phyloP scores from a whole-genome alignment of 2,329 filamentous ascomycete species.

The Sclerotinia sclerotiorum region DNA sequence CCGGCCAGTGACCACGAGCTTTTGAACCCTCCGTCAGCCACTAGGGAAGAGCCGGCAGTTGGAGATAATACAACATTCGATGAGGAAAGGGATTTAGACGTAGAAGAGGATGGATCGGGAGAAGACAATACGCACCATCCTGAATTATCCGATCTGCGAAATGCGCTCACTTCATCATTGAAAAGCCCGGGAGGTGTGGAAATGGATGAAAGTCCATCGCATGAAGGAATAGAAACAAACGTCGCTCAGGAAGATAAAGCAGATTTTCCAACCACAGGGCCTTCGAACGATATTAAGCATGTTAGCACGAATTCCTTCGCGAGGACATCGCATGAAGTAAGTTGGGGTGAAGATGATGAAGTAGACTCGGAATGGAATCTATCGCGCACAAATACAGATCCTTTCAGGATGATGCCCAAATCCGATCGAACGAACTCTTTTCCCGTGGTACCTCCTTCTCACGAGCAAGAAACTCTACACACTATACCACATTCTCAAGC shows the following conservation, averaged over 20 bases:
- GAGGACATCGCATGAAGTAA: slow-evolving; percentile 62
- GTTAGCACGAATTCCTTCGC: slow-evolving; percentile 63
- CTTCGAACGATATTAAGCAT: slow-evolving; percentile 51
- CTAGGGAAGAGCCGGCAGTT: not conserved
- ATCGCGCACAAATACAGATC: slow-evolving; percentile 53
- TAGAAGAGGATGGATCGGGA: not conserved
- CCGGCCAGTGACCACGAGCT: not conserved
- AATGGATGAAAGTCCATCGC: slow-evolving; percentile 32
- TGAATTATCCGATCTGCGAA: slow-evolving; percentile 32
- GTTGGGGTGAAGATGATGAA: slow-evolving; percentile 58
- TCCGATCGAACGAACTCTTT: slow-evolving; percentile 64
- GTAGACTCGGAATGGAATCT: slow-evolving; percentile 53
- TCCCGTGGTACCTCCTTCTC: slow-evolving; percentile 53
- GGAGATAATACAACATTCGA: slow-evolving; percentile 11
- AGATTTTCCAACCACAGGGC: slow-evolving; percentile 32
- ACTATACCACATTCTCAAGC: slow-evolving; percentile 52
- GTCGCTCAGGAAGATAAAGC: slow-evolving; percentile 27
- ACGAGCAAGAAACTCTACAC: slow-evolving; percentile 37
- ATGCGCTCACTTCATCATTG: slow-evolving; percentile 36
- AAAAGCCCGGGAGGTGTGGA: slow-evolving; percentile 36
- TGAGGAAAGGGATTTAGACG: not conserved
- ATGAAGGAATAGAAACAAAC: slow-evolving; percentile 27
- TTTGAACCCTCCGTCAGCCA: not conserved
- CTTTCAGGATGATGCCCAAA: slow-evolving; percentile 59
- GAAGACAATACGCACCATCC: slow-evolving; percentile 30